These are phyloP conservation scores for Boletellus sp. DNA, from an alignment of 768 basidiomycete genomes.

Conservation along the genomic window DNA sequence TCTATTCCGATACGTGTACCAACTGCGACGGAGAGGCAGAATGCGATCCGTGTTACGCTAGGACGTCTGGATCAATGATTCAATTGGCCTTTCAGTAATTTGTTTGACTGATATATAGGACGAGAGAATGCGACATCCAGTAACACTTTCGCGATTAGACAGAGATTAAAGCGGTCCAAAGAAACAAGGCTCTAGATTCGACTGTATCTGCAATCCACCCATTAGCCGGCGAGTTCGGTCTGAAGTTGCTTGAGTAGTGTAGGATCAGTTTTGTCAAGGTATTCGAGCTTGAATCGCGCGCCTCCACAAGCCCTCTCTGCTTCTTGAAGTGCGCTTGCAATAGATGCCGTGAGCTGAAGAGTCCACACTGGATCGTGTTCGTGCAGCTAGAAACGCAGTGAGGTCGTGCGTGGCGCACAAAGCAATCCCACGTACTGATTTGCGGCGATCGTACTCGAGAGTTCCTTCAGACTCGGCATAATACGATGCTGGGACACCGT, in stretches of 20 bases:
- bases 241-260: conserved; percentile 71
- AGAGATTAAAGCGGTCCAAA: conserved; percentile 1
- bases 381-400: conserved; percentile 47
- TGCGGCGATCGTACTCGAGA: conserved; percentile 71
- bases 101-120: conserved; percentile 1
- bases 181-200: neutral
- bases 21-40: conserved; percentile 44
- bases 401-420: conserved; percentile 1
- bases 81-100: neutral
- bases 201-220: neutral
- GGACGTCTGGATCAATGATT: conserved; percentile 6
- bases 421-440: conserved; percentile 45
- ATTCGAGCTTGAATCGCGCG: conserved; percentile 54
- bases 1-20: conserved; percentile 47
- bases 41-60: conserved; percentile 38
- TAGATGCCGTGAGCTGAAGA: conserved; percentile 55
- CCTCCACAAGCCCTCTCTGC: conserved; percentile 63
- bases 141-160: too few relatives aligned
- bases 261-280: conserved; percentile 66
- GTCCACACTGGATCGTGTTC: conserved; percentile 71
- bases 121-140: conserved; percentile 2
- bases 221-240: conserved; percentile 37
- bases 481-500: conserved; percentile 53
- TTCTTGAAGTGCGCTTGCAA: conserved; percentile 56
- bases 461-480: conserved; percentile 67